Evolutionary conservation across 129 eudicot genomes (phyloP).

Genomic region (Flaveria ramosissima): DNA sequence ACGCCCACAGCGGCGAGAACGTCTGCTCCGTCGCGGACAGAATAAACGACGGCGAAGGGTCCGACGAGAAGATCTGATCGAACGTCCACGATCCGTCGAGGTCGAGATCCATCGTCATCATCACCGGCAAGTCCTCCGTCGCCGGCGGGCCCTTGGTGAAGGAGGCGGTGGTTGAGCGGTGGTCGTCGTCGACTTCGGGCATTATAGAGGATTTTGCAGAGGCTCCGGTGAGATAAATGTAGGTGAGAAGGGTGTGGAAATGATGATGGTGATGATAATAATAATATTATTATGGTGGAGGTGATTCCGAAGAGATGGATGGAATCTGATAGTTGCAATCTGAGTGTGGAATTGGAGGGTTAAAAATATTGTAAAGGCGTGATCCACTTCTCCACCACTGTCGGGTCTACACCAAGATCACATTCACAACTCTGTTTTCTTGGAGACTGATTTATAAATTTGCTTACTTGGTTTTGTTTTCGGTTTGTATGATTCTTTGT

Average conservation of each 20-base stretch:
- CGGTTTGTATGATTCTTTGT: too few relatives aligned
- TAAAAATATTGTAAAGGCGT: constrained; percentile 26
- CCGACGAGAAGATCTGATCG: constrained; percentile 69
- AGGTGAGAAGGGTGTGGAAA: not conserved
- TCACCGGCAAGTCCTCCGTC: constrained; percentile 22
- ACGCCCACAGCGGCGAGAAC: constrained; percentile 77
- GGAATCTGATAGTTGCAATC: constrained; percentile 39
- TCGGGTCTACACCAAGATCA: constrained; percentile 32
- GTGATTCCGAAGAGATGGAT: constrained; percentile 28
- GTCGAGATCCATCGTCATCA: constrained; percentile 80
- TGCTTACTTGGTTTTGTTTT: not conserved
- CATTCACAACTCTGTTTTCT: constrained; percentile 7
- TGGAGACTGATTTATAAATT: not conserved
- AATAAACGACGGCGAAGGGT: constrained; percentile 52
- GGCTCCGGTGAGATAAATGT: not conserved
- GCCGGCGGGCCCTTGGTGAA: constrained; percentile 14
- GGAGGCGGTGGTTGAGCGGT: constrained; percentile 8
- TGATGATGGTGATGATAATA: not conserved
- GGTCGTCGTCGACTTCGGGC: constrained; percentile 37
- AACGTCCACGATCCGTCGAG: constrained; percentile 76
- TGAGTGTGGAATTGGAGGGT: not conserved
- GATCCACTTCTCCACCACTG: constrained; percentile 37
- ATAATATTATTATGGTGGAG: constrained; percentile 7
- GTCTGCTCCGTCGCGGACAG: constrained; percentile 69
- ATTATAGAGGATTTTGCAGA: not conserved